Evolutionary conservation across 78 protist species (phyloP).

Genomic region (Dictyostelium purpureum): DNA sequence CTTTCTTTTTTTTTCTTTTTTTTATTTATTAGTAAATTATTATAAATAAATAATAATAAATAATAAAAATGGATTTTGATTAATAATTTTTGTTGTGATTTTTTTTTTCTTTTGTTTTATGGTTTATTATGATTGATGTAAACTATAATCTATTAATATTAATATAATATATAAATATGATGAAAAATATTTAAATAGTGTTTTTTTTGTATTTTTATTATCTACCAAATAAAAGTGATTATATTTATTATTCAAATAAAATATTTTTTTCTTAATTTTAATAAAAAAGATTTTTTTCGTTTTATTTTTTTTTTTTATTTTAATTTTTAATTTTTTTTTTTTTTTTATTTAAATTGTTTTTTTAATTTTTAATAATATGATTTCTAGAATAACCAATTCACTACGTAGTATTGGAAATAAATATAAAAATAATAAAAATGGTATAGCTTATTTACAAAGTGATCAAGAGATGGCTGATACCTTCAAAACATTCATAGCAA

Average conservation of each 20-base stretch:
- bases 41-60: background rate
- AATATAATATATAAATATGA: too few species aligned
- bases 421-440: background rate
- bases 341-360: too few species aligned
- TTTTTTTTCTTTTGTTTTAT: too few species aligned
- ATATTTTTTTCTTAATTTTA: background rate
- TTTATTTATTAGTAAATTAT: too few species aligned
- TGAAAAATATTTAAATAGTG: too few species aligned
- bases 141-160: too few species aligned
- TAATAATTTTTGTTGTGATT: too few species aligned
- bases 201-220: too few species aligned
- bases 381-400: background rate
- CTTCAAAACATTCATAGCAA: slow-evolving; percentile 25
- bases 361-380: background rate
- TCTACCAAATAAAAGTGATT: too few species aligned
- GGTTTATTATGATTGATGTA: too few species aligned
- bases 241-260: too few species aligned
- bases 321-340: background rate
- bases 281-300: background rate
- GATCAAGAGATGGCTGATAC: slow-evolving; percentile 63
- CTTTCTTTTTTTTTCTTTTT: too few species aligned
- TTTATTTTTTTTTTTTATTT: background rate
- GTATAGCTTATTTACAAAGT: background rate
- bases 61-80: background rate
- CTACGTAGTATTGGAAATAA: background rate